A percentile compares a stretch with the other conserved stretches of the same genome.
These are phyloP conservation scores for Isabelozyma gotoi DNA, from an alignment of 805 yeast species.

Conservation along the genomic window DNA sequence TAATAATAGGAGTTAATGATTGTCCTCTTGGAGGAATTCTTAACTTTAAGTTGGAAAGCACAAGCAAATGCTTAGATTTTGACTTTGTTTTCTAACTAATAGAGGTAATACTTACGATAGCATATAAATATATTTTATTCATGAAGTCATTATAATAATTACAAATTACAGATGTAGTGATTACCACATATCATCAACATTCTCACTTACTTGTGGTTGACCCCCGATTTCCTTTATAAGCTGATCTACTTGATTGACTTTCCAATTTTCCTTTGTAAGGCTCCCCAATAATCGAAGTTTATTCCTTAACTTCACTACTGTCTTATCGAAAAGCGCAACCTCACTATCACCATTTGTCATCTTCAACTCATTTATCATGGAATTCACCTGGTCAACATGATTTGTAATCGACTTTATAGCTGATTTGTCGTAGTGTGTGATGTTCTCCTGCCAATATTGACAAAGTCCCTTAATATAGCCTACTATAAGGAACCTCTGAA, in stretches of 20 bases:
- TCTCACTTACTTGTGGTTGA: conserved; percentile 31
- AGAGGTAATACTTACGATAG: neutral
- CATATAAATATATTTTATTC: conserved; percentile 1
- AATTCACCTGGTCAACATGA: conserved; percentile 29
- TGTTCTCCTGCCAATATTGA: conserved; percentile 30
- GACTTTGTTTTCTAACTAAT: conserved; percentile 29
- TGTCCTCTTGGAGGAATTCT: conserved; percentile 57
- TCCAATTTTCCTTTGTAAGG: conserved; percentile 28
- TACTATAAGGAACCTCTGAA: conserved; percentile 63
- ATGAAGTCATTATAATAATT: neutral
- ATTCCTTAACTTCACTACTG: conserved; percentile 56
- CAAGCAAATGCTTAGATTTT: conserved; percentile 36
- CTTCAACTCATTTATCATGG: conserved; percentile 21
- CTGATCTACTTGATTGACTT: conserved; percentile 28
- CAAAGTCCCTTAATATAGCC: conserved; percentile 66
- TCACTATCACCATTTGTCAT: conserved; percentile 49
- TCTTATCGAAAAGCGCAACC: conserved; percentile 55
- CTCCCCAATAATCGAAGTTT: conserved; percentile 54
- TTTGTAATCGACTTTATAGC: conserved; percentile 12
- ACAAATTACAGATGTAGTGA: neutral
- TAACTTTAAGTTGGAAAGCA: conserved; percentile 42
- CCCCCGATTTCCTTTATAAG: conserved; percentile 40
- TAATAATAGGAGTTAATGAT: conserved; percentile 57
- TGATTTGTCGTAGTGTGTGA: conserved; percentile 11
- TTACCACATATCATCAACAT: conserved; percentile 45